phyloP scores from a whole-genome alignment of 2,329 filamentous ascomycete species.

The Calonectria naviculata region DNA sequence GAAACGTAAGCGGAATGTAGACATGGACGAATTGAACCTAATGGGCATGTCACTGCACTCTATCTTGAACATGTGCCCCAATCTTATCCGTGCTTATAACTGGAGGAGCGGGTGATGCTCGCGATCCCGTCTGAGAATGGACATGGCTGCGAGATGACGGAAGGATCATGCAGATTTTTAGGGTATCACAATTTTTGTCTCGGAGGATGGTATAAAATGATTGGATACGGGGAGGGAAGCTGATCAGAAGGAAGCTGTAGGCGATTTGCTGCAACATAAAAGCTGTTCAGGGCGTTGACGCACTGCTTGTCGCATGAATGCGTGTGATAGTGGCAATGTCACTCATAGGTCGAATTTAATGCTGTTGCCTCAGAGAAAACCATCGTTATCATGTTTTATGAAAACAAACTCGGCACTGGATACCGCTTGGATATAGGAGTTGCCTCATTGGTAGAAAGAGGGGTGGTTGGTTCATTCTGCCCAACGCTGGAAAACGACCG shows the following conservation, averaged over 20 bases:
- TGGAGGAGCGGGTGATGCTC: not conserved
- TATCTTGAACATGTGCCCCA: not conserved
- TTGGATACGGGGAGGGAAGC: not conserved
- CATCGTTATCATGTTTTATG: too few species aligned
- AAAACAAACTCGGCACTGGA: not conserved
- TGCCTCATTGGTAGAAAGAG: not conserved
- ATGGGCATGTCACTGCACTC: not conserved
- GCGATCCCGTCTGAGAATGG: not conserved
- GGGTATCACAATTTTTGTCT: not conserved
- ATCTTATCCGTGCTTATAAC: slow-evolving; percentile 1
- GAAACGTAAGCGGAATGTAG: not conserved
- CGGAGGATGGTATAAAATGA: not conserved
- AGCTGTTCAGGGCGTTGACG: not conserved
- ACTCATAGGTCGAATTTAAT: not conserved
- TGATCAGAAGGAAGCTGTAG: not conserved
- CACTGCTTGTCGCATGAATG: not conserved
- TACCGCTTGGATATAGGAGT: not conserved
- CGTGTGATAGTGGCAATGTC: not conserved
- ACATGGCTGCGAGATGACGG: not conserved
- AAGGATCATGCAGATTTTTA: not conserved
- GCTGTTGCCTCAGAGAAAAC: not conserved
- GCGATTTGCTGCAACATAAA: not conserved
- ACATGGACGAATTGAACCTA: not conserved
- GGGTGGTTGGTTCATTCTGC: not conserved
- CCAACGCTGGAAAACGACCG: not conserved